These are phyloP conservation scores for Brassica hybrid DNA, from an alignment of 441 rosid species.

Conservation along the genomic window DNA sequence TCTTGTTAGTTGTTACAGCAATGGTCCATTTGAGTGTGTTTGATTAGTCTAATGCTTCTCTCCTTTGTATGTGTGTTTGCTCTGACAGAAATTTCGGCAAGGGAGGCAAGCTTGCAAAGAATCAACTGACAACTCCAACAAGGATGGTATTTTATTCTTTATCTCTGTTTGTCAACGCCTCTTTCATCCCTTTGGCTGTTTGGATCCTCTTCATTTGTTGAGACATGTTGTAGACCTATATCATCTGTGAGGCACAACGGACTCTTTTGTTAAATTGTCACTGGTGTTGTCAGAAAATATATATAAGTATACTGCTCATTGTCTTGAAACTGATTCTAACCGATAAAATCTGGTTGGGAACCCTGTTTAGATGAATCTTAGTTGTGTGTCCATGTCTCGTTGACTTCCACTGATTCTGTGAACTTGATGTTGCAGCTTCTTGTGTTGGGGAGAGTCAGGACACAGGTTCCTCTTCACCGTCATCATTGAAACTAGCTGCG, in stretches of 20 bases:
- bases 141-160: conserved; percentile 63
- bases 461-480: conserved; percentile 82
- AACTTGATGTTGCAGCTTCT: conserved; percentile 57
- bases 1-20: not conserved
- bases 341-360: not conserved
- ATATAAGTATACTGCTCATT: not conserved
- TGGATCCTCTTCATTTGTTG: not conserved
- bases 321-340: not conserved
- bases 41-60: not conserved
- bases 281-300: not conserved
- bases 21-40: not conserved
- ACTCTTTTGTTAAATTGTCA: not conserved
- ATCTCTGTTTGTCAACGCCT: not conserved
- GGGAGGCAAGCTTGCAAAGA: conserved; percentile 92
- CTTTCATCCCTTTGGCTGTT: too few species aligned
- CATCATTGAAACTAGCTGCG: conserved; percentile 65
- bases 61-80: conserved; percentile 37
- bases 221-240: too few species aligned
- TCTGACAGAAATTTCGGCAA: conserved; percentile 76
- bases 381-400: too few species aligned
- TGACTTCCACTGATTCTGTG: conserved; percentile 9
- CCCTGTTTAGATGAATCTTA: not conserved
- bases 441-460: conserved; percentile 89
- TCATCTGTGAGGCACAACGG: too few species aligned
- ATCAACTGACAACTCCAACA: conserved; percentile 79